Conservation (phyloP, 1,284 basidiomycete genomes). For the Microstroma glucosiphilum region DNA sequence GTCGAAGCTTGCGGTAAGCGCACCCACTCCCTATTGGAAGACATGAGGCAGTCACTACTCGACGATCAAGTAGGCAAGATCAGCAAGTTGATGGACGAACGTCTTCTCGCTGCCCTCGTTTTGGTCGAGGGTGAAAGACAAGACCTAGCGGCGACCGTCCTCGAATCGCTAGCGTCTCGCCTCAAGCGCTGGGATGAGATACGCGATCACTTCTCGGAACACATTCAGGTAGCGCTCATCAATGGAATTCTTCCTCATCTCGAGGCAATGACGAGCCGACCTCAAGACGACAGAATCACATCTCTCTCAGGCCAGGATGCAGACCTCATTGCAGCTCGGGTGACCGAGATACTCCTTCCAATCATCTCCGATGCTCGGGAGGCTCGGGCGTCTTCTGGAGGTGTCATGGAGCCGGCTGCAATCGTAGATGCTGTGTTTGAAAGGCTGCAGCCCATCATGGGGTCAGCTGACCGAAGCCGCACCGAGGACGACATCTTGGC, state of each 20-base stretch:
- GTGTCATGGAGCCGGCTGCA: constrained; percentile 11
- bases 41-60: neutral
- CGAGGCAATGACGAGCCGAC: constrained; percentile 13
- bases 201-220: constrained; percentile 9
- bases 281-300: neutral
- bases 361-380: constrained; percentile 11
- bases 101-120: constrained; percentile 19
- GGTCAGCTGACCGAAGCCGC: constrained; percentile 25
- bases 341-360: constrained; percentile 19
- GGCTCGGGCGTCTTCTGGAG: neutral
- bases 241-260: constrained; percentile 24
- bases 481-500: constrained; percentile 24
- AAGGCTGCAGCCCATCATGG: constrained; percentile 22
- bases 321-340: constrained; percentile 20
- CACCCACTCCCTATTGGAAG: neutral
- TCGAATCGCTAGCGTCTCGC: constrained; percentile 15
- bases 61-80: too few species aligned
- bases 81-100: constrained; percentile 20
- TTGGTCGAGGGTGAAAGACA: constrained; percentile 21
- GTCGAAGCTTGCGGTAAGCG: neutral
- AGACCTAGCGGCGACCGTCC: constrained; percentile 19
- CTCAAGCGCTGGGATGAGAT: constrained; percentile 19
- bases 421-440: constrained; percentile 24
- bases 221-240: constrained; percentile 21
- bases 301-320: constrained; percentile 8